A percentile compares a stretch with the other conserved stretches of the same genome.
Evolutionary conservation across 177 flowering plant species (phyloP).

Genomic region (Vitis hybrid): DNA sequence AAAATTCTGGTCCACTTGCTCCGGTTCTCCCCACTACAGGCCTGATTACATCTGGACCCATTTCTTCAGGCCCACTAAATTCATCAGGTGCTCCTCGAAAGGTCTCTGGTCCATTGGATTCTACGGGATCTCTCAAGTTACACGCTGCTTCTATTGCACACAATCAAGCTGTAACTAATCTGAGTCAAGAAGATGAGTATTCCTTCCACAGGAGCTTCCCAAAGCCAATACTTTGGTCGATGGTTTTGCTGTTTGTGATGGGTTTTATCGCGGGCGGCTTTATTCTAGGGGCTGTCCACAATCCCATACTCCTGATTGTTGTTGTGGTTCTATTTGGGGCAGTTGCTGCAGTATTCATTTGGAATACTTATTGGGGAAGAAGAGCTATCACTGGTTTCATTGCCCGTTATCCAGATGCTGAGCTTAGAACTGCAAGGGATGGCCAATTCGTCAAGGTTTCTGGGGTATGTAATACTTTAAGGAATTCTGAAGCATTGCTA

Average conservation of each 20-base stretch:
- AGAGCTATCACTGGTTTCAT: slow-evolving; percentile 71
- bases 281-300: slow-evolving; percentile 89
- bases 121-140: slow-evolving; percentile 60
- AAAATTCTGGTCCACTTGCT: slow-evolving; percentile 84
- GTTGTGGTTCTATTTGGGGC: slow-evolving; percentile 70
- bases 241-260: slow-evolving; percentile 78
- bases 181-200: slow-evolving; percentile 69
- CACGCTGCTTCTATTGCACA: slow-evolving; percentile 52
- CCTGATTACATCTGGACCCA: slow-evolving; percentile 89
- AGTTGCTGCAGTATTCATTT: slow-evolving; percentile 69
- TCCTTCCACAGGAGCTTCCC: slow-evolving; percentile 79
- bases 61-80: slow-evolving; percentile 83
- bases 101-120: slow-evolving; percentile 80
- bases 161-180: slow-evolving; percentile 78
- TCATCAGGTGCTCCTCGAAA: slow-evolving; percentile 90
- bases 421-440: slow-evolving; percentile 85
- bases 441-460: slow-evolving; percentile 92
- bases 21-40: slow-evolving; percentile 91
- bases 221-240: slow-evolving; percentile 67
- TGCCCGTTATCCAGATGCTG: slow-evolving; percentile 81
- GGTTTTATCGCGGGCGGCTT: slow-evolving; percentile 94
- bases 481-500: not conserved
- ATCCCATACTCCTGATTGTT: slow-evolving; percentile 84
- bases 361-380: slow-evolving; percentile 84
- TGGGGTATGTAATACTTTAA: slow-evolving; percentile 64